These are phyloP conservation scores for Polytolypa hystricis DNA, from an alignment of 2,329 filamentous ascomycete species.

Conservation along the genomic window DNA sequence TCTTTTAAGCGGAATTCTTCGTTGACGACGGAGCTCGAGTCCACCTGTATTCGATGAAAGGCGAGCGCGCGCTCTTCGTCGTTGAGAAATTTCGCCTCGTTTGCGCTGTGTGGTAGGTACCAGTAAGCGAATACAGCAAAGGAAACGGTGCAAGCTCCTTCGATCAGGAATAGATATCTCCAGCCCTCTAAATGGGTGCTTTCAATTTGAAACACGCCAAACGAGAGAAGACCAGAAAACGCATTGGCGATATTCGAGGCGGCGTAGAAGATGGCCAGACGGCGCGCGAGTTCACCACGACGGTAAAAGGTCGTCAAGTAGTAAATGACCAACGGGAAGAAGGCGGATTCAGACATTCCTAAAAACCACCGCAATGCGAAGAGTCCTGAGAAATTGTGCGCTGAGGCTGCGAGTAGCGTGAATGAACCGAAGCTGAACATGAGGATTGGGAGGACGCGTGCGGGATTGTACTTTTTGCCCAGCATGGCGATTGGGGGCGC, in stretches of 20 bases:
- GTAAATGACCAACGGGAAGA: slow-evolving; percentile 59
- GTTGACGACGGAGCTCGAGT: slow-evolving; percentile 56
- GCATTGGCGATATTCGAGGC: slow-evolving; percentile 63
- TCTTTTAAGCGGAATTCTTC: slow-evolving; percentile 44
- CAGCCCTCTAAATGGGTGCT: slow-evolving; percentile 38
- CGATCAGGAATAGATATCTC: slow-evolving; percentile 46
- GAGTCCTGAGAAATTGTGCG: slow-evolving; percentile 52
- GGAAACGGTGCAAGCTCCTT: slow-evolving; percentile 48
- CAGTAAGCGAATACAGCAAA: slow-evolving; percentile 55
- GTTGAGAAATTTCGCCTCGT: slow-evolving; percentile 54
- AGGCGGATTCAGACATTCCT: slow-evolving; percentile 56
- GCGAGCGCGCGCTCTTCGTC: slow-evolving; percentile 57
- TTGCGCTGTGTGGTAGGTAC: slow-evolving; percentile 56
- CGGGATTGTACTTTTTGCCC: slow-evolving; percentile 57
- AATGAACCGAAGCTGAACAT: slow-evolving; percentile 59
- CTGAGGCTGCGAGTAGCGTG: slow-evolving; percentile 48
- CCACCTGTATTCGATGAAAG: slow-evolving; percentile 62
- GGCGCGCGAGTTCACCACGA: slow-evolving; percentile 57
- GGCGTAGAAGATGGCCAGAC: slow-evolving; percentile 64
- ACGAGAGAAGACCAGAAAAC: slow-evolving; percentile 50
- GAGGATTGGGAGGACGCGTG: slow-evolving; percentile 52
- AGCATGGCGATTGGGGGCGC: slow-evolving; percentile 55
- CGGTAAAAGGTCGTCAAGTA: slow-evolving; percentile 58
- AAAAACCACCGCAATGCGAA: slow-evolving; percentile 60
- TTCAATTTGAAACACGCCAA: slow-evolving; percentile 50